These are phyloP conservation scores for Globisporangium radiosum DNA, from an alignment of 352 stramenopile species.

Conservation along the genomic window DNA sequence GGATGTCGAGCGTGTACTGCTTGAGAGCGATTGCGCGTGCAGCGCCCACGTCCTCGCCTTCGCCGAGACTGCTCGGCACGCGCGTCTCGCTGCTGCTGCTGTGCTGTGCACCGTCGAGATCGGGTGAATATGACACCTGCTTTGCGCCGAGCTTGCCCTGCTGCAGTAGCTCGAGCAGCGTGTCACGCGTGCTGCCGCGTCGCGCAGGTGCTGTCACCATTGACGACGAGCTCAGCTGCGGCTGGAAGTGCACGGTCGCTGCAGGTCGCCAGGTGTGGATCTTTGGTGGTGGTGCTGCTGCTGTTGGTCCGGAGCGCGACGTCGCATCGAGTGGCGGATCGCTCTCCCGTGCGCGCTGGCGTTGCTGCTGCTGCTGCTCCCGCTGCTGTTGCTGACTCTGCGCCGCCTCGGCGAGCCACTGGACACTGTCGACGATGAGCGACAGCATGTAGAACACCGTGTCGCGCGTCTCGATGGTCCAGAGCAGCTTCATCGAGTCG, in stretches of 20 bases:
- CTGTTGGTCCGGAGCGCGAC: background rate
- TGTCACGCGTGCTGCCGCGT: slow-evolving; percentile 47
- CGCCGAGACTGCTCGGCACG: background rate
- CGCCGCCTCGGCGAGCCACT: slow-evolving; percentile 26
- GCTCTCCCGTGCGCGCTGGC: background rate
- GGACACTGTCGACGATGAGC: slow-evolving; percentile 43
- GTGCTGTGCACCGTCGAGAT: slow-evolving; percentile 14
- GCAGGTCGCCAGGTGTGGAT: background rate
- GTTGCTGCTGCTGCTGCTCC: slow-evolving; percentile 9
- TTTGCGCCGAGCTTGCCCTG: slow-evolving; percentile 67
- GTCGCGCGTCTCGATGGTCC: slow-evolving; percentile 73
- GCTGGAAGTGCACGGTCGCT: background rate
- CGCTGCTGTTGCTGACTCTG: background rate
- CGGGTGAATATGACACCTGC: slow-evolving; percentile 3
- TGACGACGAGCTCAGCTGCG: background rate
- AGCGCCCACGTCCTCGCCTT: slow-evolving; percentile 3
- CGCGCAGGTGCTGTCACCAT: slow-evolving; percentile 1
- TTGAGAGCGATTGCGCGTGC: slow-evolving; percentile 43
- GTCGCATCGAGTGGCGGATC: background rate
- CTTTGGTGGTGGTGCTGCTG: slow-evolving; percentile 5
- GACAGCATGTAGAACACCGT: slow-evolving; percentile 65
- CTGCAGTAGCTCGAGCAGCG: slow-evolving; percentile 61
- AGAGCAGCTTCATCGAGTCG: slow-evolving; percentile 74
- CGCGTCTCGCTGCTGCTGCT: slow-evolving; percentile 10
- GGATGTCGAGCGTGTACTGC: slow-evolving; percentile 67